Conservation (phyloP, 2,329 filamentous ascomycete genomes). For the Tolypocladium tropicale region DNA sequence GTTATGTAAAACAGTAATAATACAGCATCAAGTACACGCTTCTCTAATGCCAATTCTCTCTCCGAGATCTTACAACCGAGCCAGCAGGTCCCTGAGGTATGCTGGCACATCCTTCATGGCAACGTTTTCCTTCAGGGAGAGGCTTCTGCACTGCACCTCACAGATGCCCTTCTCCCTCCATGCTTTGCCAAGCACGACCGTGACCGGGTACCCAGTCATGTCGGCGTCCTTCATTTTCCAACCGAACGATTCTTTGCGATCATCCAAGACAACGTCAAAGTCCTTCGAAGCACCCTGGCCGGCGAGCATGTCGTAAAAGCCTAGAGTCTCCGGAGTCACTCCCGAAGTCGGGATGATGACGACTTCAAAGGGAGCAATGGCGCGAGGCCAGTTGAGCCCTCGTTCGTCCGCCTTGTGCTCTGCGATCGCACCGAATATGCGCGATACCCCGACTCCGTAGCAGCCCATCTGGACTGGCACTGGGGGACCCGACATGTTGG, state of each 20-base stretch:
- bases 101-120: conserved; percentile 29
- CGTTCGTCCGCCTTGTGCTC: conserved; percentile 59
- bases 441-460: conserved; percentile 87
- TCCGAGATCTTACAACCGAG: conserved; percentile 31
- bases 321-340: conserved; percentile 35
- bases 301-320: conserved; percentile 54
- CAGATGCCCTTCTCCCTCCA: conserved; percentile 51
- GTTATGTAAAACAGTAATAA: neutral
- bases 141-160: conserved; percentile 69
- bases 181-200: conserved; percentile 65
- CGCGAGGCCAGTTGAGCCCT: conserved; percentile 80
- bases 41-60: neutral
- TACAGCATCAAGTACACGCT: neutral
- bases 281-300: conserved; percentile 3
- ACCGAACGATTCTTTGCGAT: conserved; percentile 54
- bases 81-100: conserved; percentile 36
- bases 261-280: conserved; percentile 64
- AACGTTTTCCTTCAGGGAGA: conserved; percentile 53
- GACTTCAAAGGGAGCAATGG: conserved; percentile 75
- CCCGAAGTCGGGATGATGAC: conserved; percentile 49
- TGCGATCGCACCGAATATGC: conserved; percentile 79
- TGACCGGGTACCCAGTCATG: conserved; percentile 74
- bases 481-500: conserved; percentile 11
- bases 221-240: conserved; percentile 93
- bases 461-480: conserved; percentile 85